Conservation (phyloP, 176 grass and related monocot species). For the Aechmea fasciata region DNA sequence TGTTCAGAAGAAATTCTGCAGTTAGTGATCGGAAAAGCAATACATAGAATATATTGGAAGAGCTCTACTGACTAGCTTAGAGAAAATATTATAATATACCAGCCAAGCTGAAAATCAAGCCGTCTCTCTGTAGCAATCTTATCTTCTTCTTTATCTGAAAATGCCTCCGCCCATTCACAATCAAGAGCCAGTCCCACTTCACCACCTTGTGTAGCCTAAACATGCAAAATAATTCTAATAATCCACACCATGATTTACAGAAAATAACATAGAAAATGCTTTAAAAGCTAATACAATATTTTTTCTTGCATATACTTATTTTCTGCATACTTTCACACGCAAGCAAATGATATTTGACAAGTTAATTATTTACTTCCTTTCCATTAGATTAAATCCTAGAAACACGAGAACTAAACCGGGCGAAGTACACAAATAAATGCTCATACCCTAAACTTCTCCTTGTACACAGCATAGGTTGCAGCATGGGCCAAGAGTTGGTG, state of each 20-base stretch:
- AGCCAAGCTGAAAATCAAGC: slow-evolving; percentile 94
- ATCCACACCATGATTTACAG: not conserved
- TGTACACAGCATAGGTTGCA: slow-evolving; percentile 73
- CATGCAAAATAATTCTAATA: not conserved
- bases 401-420: slow-evolving; percentile 13
- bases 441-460: slow-evolving; percentile 75
- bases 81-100: slow-evolving; percentile 32
- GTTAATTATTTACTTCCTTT: not conserved
- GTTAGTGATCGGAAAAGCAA: too few species aligned
- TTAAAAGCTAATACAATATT: not conserved
- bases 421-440: slow-evolving; percentile 3
- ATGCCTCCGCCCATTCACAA: slow-evolving; percentile 95
- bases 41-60: too few species aligned
- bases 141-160: slow-evolving; percentile 72
- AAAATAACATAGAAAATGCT: not conserved
- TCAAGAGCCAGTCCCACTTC: slow-evolving; percentile 80
- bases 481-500: slow-evolving; percentile 92
- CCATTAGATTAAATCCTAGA: not conserved
- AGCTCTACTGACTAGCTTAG: not conserved
- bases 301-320: not conserved
- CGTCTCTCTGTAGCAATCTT: slow-evolving; percentile 57
- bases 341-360: slow-evolving; percentile 5
- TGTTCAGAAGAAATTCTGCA: too few species aligned
- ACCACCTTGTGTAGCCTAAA: slow-evolving; percentile 76
- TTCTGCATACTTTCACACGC: not conserved